Base-by-base conservation (phyloP, 139 green algal genomes). In the Trebouxia sp. region DNA sequence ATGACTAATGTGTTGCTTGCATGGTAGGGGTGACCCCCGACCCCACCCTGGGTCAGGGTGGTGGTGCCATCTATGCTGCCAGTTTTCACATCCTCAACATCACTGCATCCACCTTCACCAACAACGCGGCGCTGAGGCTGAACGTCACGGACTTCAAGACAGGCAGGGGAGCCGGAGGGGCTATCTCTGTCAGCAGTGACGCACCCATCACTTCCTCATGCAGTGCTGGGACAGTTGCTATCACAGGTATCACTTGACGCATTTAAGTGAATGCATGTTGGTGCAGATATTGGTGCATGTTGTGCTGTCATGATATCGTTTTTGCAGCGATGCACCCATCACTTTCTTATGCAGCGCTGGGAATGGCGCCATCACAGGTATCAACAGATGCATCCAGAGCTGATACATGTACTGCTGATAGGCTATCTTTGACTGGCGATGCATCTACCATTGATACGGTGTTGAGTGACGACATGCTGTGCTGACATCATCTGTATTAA, bases 141-240 rank as follows among this genome's bases (percentile, higher is more conserved):
- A 53, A 77, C 41, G 37, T 77, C 69, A 77, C 69, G 6, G 69
- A 77, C 69, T 77, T 77, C 43, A 53, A 8, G 41, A 26, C 41
- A 41, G 69, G 69, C 6, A 55, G 69, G 42, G 69, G 69, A 9
- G 69, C 69, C 6, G 69, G 69, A 26, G 69, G 69, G 20, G 69
- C 69, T 41, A 55, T 77, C 69, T 56, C 39, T 41, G 38, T 77
- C 38, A 77, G 55, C 69, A 77, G 69, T 26, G 69, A 77, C 26
- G 26, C 69, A 15, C 11, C 11, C 3, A 55, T 55, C 24, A 9
- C 15, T 5, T 38, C 69, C 24, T 38, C 69, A 24, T 77, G 69
- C 69, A 56, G 26, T 41, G 69, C 41, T 15, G 69, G 69, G 5
- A 26, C 32, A 17, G 69, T 77, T 17, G 50, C 22, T 22, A 58